A percentile compares a stretch with the other conserved stretches of the same genome.
Conservation (phyloP, 1,284 basidiomycete species). For the Naganishia liquefaciens region DNA sequence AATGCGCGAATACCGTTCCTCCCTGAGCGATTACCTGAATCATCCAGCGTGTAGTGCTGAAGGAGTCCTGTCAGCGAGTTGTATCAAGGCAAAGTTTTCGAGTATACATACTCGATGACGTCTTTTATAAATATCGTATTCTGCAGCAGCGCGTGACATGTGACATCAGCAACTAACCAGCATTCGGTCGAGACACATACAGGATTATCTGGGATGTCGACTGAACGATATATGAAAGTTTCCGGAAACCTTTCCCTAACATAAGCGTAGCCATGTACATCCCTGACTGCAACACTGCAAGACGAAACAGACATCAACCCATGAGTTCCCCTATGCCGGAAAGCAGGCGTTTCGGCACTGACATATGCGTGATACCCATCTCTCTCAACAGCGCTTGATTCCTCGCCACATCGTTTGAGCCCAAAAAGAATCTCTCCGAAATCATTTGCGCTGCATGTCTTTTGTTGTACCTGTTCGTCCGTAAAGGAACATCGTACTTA, state of each 20-base stretch:
- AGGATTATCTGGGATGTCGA: constrained; percentile 86
- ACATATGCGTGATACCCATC: constrained; percentile 84
- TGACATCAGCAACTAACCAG: neutral
- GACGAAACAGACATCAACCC: constrained; percentile 19
- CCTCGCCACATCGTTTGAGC: constrained; percentile 84
- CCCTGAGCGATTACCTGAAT: constrained; percentile 66
- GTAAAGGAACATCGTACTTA: neutral
- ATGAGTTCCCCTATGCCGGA: neutral
- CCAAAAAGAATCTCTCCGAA: constrained; percentile 76
- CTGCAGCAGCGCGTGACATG: constrained; percentile 3
- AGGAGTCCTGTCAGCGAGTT: constrained; percentile 68
- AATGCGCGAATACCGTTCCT: constrained; percentile 83
- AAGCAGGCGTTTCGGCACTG: constrained; percentile 45
- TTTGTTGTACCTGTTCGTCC: constrained; percentile 78
- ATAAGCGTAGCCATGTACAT: constrained; percentile 79
- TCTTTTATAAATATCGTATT: constrained; percentile 25
- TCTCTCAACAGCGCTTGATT: constrained; percentile 66
- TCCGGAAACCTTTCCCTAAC: constrained; percentile 78
- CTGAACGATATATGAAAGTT: constrained; percentile 70
- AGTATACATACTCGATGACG: neutral
- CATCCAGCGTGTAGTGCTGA: constrained; percentile 77
- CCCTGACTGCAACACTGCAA: constrained; percentile 74
- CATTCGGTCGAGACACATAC: constrained; percentile 41
- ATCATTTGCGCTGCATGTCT: constrained; percentile 89
- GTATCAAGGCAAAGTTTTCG: constrained; percentile 60